Evolutionary conservation across 2,329 filamentous ascomycete species (phyloP).

Genomic region (Colletotrichum chlorophyti): DNA sequence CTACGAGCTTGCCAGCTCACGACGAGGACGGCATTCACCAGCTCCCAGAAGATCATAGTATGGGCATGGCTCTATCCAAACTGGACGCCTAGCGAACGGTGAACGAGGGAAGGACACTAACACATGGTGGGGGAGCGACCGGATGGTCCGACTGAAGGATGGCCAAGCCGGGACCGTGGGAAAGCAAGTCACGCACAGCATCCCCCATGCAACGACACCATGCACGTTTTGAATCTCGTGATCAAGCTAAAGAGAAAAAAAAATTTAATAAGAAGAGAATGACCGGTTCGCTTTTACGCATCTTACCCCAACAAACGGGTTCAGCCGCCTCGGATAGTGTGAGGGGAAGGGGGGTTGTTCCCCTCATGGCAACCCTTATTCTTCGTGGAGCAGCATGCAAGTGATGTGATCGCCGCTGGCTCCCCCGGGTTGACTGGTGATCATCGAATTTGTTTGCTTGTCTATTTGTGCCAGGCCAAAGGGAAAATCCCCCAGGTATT

Average conservation of each 20-base stretch:
- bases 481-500: constrained; percentile 1
- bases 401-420: neutral
- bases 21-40: neutral
- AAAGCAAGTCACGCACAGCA: neutral
- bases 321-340: neutral
- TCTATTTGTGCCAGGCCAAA: too few species aligned
- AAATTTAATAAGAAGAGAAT: neutral
- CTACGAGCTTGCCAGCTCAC: neutral
- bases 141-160: neutral
- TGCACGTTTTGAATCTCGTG: neutral
- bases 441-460: too few species aligned
- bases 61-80: neutral
- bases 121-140: neutral
- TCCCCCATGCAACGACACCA: neutral
- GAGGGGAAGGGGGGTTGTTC: neutral
- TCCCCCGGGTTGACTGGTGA: too few species aligned
- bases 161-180: neutral
- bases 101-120: neutral
- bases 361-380: neutral
- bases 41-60: neutral
- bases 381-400: neutral
- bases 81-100: neutral
- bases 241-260: neutral
- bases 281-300: neutral
- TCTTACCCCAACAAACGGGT: neutral